Evolutionary conservation across 768 basidiomycete genomes (phyloP).

Genomic region (Neoboletus subvelutipes): DNA sequence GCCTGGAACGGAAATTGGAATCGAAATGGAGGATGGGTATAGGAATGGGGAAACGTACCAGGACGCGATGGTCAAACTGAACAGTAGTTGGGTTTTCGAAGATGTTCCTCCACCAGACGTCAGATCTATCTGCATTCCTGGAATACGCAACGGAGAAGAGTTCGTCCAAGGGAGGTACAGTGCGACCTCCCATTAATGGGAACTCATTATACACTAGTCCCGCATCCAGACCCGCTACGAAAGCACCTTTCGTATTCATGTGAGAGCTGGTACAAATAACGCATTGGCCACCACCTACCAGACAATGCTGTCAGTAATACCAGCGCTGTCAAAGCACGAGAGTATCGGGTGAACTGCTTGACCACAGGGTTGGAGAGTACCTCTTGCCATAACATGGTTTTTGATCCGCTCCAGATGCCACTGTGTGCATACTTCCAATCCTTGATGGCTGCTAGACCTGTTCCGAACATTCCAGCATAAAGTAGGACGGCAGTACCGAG

Average conservation of each 20-base stretch:
- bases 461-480: conserved; percentile 90
- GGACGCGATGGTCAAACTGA: conserved; percentile 92
- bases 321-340: conserved; percentile 66
- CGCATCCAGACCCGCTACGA: conserved; percentile 96
- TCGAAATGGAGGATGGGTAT: neutral
- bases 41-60: conserved; percentile 52
- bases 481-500: conserved; percentile 87
- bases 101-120: conserved; percentile 94
- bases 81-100: conserved; percentile 98
- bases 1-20: conserved; percentile 49
- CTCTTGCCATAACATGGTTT: conserved; percentile 40
- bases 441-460: conserved; percentile 69
- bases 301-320: conserved; percentile 92
- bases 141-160: conserved; percentile 78
- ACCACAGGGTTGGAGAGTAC: conserved; percentile 58
- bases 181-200: conserved; percentile 88
- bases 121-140: conserved; percentile 62
- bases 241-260: conserved; percentile 65
- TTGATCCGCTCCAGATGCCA: conserved; percentile 58
- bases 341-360: conserved; percentile 54
- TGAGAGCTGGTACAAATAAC: neutral
- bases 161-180: conserved; percentile 81
- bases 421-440: conserved; percentile 74
- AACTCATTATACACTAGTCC: conserved; percentile 98
- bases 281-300: conserved; percentile 47